Conservation (phyloP, 306 rosid species). For the Biancaea sappan region DNA sequence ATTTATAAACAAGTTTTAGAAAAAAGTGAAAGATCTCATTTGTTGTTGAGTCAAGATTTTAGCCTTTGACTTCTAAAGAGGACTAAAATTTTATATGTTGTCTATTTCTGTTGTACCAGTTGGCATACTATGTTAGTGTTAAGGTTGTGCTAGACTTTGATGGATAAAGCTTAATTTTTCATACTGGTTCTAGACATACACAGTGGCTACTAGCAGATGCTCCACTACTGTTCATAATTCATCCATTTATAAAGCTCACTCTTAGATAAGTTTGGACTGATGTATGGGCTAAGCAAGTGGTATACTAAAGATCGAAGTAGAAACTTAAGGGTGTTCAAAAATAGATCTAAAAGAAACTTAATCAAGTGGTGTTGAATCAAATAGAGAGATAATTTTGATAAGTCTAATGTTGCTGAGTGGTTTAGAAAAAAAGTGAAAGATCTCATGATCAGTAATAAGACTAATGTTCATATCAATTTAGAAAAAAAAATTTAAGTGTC, state of each 20-base stretch:
- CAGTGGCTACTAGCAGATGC: slow-evolving; percentile 13
- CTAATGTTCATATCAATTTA: too few species aligned
- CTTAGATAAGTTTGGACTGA: background rate
- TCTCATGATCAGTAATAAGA: too few species aligned
- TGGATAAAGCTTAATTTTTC: background rate
- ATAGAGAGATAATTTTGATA: background rate
- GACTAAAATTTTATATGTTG: background rate
- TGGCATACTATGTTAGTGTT: background rate
- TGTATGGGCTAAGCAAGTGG: background rate
- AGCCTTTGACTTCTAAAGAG: background rate
- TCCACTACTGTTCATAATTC: slow-evolving; percentile 1
- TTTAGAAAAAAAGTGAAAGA: too few species aligned
- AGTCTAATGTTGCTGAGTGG: too few species aligned
- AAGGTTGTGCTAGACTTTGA: background rate
- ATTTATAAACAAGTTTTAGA: too few species aligned
- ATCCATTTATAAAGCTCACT: slow-evolving; percentile 14
- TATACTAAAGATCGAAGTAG: too few species aligned
- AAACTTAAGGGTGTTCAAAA: too few species aligned
- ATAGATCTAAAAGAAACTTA: background rate
- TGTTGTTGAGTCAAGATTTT: too few species aligned
- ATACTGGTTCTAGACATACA: slow-evolving; percentile 10
- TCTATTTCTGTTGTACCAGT: background rate
- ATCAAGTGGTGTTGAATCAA: background rate
- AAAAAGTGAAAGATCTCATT: too few species aligned
- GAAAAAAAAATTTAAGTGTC: too few species aligned